phyloP scores from a whole-genome alignment of 208 protist genomes.

The Trichomonas vaginalis region DNA sequence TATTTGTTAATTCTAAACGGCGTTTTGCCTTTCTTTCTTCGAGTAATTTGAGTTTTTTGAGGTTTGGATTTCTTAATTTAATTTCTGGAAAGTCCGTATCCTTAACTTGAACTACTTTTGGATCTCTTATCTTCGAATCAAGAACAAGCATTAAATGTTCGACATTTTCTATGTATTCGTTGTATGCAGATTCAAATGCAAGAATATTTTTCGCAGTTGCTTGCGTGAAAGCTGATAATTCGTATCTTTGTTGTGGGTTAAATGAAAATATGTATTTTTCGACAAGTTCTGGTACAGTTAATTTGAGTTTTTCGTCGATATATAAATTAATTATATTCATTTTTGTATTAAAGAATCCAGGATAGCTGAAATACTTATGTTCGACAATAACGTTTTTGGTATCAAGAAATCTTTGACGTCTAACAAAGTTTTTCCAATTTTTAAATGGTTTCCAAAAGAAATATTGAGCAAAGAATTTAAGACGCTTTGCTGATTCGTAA shows the following conservation, averaged over 20 bases:
- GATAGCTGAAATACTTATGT: not conserved
- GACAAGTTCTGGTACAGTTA: not conserved
- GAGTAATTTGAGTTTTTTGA: not conserved
- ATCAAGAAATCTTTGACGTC: not conserved
- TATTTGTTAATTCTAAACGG: conserved; percentile 12
- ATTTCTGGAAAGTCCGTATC: conserved; percentile 11
- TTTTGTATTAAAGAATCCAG: not conserved
- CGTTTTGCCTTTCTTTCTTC: not conserved
- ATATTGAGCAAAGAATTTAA: not conserved
- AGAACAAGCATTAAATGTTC: not conserved
- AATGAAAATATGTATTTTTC: not conserved
- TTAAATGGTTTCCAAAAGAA: not conserved
- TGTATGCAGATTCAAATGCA: not conserved
- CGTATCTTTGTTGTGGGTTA: not conserved
- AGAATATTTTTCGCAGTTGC: not conserved
- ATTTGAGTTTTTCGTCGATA: not conserved
- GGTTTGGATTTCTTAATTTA: conserved; percentile 10
- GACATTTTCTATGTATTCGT: not conserved
- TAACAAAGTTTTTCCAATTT: conserved; percentile 11
- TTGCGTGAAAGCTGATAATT: not conserved
- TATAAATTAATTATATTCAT: not conserved
- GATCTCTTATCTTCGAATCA: not conserved
- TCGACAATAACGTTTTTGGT: not conserved
- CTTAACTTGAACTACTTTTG: not conserved
- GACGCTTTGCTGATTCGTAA: not conserved